phyloP scores from a whole-genome alignment of 2,329 filamentous ascomycete genomes.

The Aschersonia sp. region DNA sequence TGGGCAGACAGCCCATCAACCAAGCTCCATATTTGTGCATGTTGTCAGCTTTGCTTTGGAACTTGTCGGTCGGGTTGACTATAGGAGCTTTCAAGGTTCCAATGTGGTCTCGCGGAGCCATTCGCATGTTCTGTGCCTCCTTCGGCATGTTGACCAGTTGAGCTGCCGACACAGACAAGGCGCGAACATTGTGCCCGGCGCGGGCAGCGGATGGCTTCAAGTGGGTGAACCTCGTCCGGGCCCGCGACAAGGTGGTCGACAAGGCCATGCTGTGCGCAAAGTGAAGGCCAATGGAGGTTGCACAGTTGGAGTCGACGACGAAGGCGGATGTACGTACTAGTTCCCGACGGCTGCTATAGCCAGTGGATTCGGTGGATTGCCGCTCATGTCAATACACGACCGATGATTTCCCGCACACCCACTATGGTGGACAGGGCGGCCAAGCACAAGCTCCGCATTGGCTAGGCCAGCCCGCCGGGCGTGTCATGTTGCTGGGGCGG shows the following conservation, averaged over 20 bases:
- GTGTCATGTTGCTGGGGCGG: background rate
- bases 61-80: slow-evolving; percentile 89
- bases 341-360: too few relatives aligned
- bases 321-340: background rate
- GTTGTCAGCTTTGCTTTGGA: slow-evolving; percentile 70
- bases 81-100: slow-evolving; percentile 62
- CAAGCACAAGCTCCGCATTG: slow-evolving; percentile 2
- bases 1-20: slow-evolving; percentile 90
- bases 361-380: too few relatives aligned
- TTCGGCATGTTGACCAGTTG: slow-evolving; percentile 41
- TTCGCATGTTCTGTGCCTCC: slow-evolving; percentile 52
- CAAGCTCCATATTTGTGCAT: slow-evolving; percentile 94
- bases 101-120: slow-evolving; percentile 40
- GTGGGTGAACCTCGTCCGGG: slow-evolving; percentile 40
- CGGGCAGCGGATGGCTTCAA: slow-evolving; percentile 32
- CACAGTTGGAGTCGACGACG: slow-evolving; percentile 1
- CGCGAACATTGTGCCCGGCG: slow-evolving; percentile 27
- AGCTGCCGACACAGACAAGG: slow-evolving; percentile 34
- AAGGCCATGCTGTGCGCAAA: slow-evolving; percentile 24
- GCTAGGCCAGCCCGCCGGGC: background rate
- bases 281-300: slow-evolving; percentile 29
- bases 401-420: slow-evolving; percentile 14
- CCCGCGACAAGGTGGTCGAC: slow-evolving; percentile 46
- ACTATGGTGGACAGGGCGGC: background rate
- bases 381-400: slow-evolving; percentile 4